Evolutionary conservation across 1,284 basidiomycete genomes (phyloP), one percentile per base, ranked within the genome.

Genomic region (Leccinum griseonigrum): DNA sequence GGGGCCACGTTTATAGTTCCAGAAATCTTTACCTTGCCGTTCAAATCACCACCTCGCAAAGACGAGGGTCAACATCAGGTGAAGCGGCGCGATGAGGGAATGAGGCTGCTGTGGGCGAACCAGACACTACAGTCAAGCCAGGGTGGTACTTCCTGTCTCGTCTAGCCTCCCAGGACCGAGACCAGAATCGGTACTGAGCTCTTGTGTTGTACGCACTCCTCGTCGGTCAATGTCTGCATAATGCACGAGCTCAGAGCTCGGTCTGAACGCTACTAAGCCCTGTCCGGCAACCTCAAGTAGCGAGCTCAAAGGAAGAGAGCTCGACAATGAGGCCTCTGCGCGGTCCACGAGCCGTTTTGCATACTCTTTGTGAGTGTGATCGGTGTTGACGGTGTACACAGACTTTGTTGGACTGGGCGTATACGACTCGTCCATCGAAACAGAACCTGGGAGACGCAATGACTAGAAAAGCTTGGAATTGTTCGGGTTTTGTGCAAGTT

Each of bases 11-110:
- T 90, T 74, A 95, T 82, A 36, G 95, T 95, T 0, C 86, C 92
- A n/a, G 92, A 95, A 60, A 97, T 97, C 75, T 95, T 92, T 52
- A 87, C 84, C 74, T 88, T 89, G 59, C 81, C 79, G 57, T 81
- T 80, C 38, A 67, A 22, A 64, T 68, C 84, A 72, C 61, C 70
- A 68, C 52, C 74, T 28, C 70, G 68, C 4, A 59, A 48, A 34
- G 64, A 71, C 54, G 71, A 38, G 79, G 66, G 61, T 77, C 70
- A 66, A 82, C 82, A 63, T 88, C 86, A 16, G 87, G 87, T 13
- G 87, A 86, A 58, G 86, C 77, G 5, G 79, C 76, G 61, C 86
- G 84, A 59, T 88, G 86, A 48, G 77, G 74, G 32, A 80, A 75
- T 29, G 68, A 63, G 13, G 74, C 57, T 51, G 70, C 75, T 32